These are phyloP conservation scores for Cytospora schulzeri DNA, from an alignment of 2,329 filamentous ascomycete species.

Conservation along the genomic window DNA sequence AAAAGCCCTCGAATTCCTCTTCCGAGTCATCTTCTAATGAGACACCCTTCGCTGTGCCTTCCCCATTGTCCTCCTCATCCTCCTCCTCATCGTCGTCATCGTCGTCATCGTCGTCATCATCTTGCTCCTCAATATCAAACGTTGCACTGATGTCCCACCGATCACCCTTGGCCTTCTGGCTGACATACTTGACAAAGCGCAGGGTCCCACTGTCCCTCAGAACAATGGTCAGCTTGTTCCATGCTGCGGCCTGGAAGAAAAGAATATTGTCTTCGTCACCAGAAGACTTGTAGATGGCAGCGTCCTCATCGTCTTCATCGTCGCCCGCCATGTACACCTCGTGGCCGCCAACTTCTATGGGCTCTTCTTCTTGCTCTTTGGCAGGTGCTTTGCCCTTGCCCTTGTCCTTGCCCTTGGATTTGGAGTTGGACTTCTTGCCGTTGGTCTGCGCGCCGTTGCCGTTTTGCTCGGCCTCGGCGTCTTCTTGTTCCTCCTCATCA, in stretches of 20 bases:
- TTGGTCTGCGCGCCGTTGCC: constrained; percentile 36
- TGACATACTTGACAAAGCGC: constrained; percentile 96
- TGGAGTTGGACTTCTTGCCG: constrained; percentile 37
- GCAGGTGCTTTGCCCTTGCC: constrained; percentile 33
- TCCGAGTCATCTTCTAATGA: constrained; percentile 49
- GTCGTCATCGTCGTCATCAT: constrained; percentile 44
- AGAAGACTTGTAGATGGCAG: constrained; percentile 82
- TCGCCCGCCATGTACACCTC: constrained; percentile 94
- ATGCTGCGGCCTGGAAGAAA: constrained; percentile 66
- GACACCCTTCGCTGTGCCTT: constrained; percentile 23
- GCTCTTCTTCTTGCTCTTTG: constrained; percentile 33
- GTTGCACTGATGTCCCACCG: constrained; percentile 87
- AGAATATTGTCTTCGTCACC: constrained; percentile 74
- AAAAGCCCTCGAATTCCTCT: constrained; percentile 62
- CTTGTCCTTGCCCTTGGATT: constrained; percentile 37
- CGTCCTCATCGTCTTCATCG: constrained; percentile 66
- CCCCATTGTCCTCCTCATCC: constrained; percentile 32
- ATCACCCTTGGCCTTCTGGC: constrained; percentile 78
- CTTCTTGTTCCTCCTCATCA: constrained; percentile 54
- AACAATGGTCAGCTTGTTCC: constrained; percentile 93
- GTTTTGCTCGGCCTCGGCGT: constrained; percentile 44
- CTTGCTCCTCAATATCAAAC: constrained; percentile 68
- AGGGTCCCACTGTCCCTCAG: constrained; percentile 83
- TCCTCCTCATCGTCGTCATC: constrained; percentile 39
- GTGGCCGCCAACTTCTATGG: constrained; percentile 70